Conservation (phyloP, 345 rosid species). For the Acer campestre region DNA sequence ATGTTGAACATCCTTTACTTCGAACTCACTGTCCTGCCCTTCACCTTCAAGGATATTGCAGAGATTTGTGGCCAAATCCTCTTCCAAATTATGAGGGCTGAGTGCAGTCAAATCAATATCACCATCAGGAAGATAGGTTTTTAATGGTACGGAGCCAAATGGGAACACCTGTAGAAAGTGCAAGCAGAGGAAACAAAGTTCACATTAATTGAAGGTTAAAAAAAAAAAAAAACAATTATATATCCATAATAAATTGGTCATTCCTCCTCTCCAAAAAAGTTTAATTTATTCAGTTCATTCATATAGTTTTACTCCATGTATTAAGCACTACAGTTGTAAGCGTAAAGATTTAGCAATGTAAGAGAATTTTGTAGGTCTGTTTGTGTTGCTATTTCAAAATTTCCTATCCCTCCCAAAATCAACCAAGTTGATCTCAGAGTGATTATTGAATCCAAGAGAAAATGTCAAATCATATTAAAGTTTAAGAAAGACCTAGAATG, state of each 20-base stretch:
- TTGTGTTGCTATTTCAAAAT: not conserved
- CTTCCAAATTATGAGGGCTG: constrained; percentile 58
- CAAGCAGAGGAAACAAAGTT: constrained; percentile 12
- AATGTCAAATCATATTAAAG: not conserved
- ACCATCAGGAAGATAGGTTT: constrained; percentile 91
- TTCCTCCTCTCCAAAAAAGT: not conserved
- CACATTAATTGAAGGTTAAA: constrained; percentile 7
- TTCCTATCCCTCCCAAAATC: not conserved
- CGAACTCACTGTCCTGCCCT: constrained; percentile 45
- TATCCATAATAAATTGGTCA: constrained; percentile 1
- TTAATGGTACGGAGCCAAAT: constrained; percentile 82
- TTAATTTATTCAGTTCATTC: not conserved
- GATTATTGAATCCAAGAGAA: not conserved
- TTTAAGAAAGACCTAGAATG: not conserved
- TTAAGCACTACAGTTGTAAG: not conserved
- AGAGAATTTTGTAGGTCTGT: not conserved
- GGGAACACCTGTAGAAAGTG: constrained; percentile 54
- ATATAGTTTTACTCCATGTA: not conserved
- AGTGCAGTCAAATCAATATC: constrained; percentile 87
- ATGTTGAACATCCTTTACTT: constrained; percentile 66
- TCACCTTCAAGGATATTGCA: constrained; percentile 50
- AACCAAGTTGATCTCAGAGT: not conserved
- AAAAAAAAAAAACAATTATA: not conserved
- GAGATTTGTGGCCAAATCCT: constrained; percentile 49
- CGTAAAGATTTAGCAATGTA: not conserved